Base-by-base conservation (phyloP, 768 basidiomycete genomes). In the Hydnomerulius pinastri region DNA sequence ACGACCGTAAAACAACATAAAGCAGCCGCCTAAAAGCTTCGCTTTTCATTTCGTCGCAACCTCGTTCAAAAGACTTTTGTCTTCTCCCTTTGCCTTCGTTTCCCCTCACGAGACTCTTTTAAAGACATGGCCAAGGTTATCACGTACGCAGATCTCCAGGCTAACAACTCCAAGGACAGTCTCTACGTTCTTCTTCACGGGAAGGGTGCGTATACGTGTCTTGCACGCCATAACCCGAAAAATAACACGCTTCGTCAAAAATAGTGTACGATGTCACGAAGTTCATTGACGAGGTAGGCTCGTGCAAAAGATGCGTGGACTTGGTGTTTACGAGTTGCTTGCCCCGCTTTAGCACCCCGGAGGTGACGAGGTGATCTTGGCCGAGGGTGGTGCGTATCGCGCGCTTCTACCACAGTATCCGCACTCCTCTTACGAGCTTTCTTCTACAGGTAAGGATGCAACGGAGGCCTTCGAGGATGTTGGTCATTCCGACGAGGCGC, bases 391-490 rank as follows among this genome's bases (percentile, higher is more conserved):
- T 86, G 72, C 65, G 88, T 78, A 64, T 65, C 70, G 53, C 39
- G 56, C 48, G 17, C 21, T 53, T 35, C 18, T 30, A 43, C 51
- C 50, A 29, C 29, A 18, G 27, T 27, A 36, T 25, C 20, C 42
- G 25, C 15, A 20, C 33, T 48, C 24, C 20, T 13, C 39, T 27
- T 46, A 52, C n/a, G 11, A 40, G 12, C n/a, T 15, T 27, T 37
- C 43, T 32, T 56, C 9, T 54, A 17, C 71, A 95, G 93, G 90
- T 61, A 86, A 89, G 68, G 94, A 98, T 68, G 95, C 96, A 20
- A 95, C 96, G 28, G 97, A 98, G 64, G 93, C 97, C 6, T 99
- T 99, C 64, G 96, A 98, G 74, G 97, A 99, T 69, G 96, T 99
- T 25, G 97, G 97, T 25, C 97, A 98, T 80, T 98, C 95, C 1